phyloP scores from a whole-genome alignment of 1,284 basidiomycete species.

The Ustilago lituana region DNA sequence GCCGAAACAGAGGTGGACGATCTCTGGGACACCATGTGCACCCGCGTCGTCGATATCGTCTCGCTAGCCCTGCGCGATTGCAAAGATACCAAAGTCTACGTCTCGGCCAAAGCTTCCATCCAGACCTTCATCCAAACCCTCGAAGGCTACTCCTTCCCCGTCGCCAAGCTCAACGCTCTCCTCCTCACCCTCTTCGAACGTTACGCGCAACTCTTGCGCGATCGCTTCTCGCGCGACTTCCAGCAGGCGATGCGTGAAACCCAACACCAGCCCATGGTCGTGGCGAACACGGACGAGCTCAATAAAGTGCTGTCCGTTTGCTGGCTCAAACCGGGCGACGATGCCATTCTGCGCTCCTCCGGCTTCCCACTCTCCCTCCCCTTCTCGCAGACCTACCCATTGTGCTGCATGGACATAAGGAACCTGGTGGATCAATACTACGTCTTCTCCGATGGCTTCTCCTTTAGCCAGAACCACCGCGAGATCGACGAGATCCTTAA shows the following conservation, averaged over 20 bases:
- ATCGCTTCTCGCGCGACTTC: constrained; percentile 79
- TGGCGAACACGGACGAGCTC: constrained; percentile 78
- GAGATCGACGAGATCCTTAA: constrained; percentile 91
- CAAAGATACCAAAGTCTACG: constrained; percentile 82
- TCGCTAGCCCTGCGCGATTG: constrained; percentile 79
- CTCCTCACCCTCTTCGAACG: constrained; percentile 88
- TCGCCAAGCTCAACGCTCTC: constrained; percentile 82
- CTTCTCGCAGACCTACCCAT: constrained; percentile 93
- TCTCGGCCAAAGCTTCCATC: constrained; percentile 84
- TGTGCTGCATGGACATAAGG: constrained; percentile 95
- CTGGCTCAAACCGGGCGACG: constrained; percentile 76
- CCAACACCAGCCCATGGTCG: constrained; percentile 90
- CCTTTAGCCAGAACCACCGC: constrained; percentile 75
- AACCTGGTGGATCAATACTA: constrained; percentile 96
- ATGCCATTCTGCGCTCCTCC: constrained; percentile 24
- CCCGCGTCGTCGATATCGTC: constrained; percentile 80
- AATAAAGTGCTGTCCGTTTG: constrained; percentile 82
- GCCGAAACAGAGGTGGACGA: constrained; percentile 91
- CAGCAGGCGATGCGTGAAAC: constrained; percentile 76
- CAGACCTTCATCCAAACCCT: constrained; percentile 90
- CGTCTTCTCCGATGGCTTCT: constrained; percentile 92
- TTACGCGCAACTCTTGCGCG: constrained; percentile 84
- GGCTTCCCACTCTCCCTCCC: constrained; percentile 81
- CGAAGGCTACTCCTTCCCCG: constrained; percentile 83
- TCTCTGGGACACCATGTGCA: constrained; percentile 90